Conservation (phyloP, 164 flowering plant genomes). For the Warburgia ugandensis region DNA sequence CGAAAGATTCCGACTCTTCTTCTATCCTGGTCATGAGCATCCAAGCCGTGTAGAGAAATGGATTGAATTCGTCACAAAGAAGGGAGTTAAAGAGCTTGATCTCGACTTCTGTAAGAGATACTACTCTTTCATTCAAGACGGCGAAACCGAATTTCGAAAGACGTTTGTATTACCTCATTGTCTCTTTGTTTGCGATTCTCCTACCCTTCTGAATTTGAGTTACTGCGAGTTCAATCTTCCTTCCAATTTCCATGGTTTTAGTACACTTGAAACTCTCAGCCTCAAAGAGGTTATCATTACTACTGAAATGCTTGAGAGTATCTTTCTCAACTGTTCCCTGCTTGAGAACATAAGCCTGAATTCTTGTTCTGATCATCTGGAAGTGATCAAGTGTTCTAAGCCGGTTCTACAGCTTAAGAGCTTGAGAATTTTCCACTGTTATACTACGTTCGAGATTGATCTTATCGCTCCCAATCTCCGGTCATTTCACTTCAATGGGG, state of each 20-base stretch:
- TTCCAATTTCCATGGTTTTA: constrained; percentile 3
- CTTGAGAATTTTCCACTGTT: constrained; percentile 6
- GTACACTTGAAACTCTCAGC: constrained; percentile 8
- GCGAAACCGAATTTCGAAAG: not conserved
- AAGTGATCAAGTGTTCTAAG: constrained; percentile 2
- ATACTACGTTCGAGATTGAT: not conserved
- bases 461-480: constrained; percentile 6
- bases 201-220: constrained; percentile 2
- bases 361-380: not conserved
- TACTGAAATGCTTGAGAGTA: not conserved
- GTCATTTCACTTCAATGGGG: constrained; percentile 4
- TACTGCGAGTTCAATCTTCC: constrained; percentile 5
- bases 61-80: too few species aligned
- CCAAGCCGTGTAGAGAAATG: too few species aligned
- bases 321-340: constrained; percentile 1
- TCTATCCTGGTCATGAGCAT: too few species aligned
- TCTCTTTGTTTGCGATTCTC: constrained; percentile 3
- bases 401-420: constrained; percentile 6
- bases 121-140: not conserved
- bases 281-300: constrained; percentile 1
- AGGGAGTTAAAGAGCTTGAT: too few species aligned
- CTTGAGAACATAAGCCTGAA: constrained; percentile 6
- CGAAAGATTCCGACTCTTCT: too few species aligned
- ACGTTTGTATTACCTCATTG: not conserved
- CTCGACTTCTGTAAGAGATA: not conserved